Percentiles rank a stretch among this genome's conserved stretches.
Evolutionary conservation across 2,329 filamentous ascomycete species (phyloP).

Genomic region (Chaetomiaceae sp.): DNA sequence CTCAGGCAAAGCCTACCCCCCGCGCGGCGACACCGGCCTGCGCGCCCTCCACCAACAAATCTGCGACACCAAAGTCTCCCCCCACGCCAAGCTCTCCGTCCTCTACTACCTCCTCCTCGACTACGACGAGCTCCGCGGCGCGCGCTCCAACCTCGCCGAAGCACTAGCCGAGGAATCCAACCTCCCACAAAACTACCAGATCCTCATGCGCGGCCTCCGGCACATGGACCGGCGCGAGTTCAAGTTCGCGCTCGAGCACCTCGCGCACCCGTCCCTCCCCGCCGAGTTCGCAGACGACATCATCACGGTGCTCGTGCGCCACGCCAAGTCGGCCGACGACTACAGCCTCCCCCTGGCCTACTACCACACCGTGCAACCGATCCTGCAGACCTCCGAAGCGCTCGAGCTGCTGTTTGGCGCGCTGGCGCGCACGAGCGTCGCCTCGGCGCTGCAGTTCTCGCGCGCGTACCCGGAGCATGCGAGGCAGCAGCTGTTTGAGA

Average conservation of each 20-base stretch:
- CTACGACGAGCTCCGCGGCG: conserved; percentile 51
- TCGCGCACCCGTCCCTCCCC: conserved; percentile 72
- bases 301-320: conserved; percentile 61
- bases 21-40: conserved; percentile 63
- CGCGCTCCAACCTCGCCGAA: conserved; percentile 46
- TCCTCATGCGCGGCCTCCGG: conserved; percentile 81
- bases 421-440: conserved; percentile 61
- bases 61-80: conserved; percentile 57
- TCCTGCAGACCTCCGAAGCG: conserved; percentile 59
- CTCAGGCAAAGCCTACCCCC: conserved; percentile 65
- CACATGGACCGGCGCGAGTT: conserved; percentile 70
- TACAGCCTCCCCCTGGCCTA: conserved; percentile 69
- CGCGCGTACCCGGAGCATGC: conserved; percentile 59
- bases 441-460: conserved; percentile 70
- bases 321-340: conserved; percentile 52
- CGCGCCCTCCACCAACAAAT: conserved; percentile 67
- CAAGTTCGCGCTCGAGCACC: conserved; percentile 64
- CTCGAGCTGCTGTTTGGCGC: conserved; percentile 66
- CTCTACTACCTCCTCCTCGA: conserved; percentile 82
- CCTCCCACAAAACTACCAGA: conserved; percentile 70
- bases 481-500: conserved; percentile 62
- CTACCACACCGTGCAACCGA: conserved; percentile 70
- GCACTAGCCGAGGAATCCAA: conserved; percentile 58
- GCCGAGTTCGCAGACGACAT: conserved; percentile 84
- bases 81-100: conserved; percentile 76